Evolutionary conservation across 2,329 filamentous ascomycete genomes (phyloP), one percentile per base, ranked within the genome.

Genomic region (Colletotrichum endophyticum): DNA sequence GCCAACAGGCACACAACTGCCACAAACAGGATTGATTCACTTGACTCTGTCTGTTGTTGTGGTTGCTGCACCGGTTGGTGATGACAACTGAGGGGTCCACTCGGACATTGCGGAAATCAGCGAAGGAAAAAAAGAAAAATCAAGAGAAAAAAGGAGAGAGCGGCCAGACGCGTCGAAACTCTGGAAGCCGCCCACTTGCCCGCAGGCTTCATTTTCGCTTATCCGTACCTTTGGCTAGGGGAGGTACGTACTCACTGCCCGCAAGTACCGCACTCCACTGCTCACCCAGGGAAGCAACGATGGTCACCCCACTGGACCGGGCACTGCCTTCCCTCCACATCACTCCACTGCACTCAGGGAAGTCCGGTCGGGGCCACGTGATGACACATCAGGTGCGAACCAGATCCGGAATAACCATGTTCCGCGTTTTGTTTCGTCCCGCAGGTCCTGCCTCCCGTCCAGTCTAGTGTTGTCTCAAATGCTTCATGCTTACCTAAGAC

Each of bases 131-230:
- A 25, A 30, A n/a, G 32, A 62, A 44, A 57, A 57, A 32, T n/a
- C 9, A 32, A 32, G 44, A 53, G 44, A 34, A 36, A 62, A 62
- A 36, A 36, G n/a, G 59, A n/a, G 67, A 44, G 66, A 32, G 59
- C 61, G 67, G 53, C 69, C 73, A 75, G 62, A 56, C 49, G 36
- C 36, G 73, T 72, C 69, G 62, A 75, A 62, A 72, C 62, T 68
- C n/a, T 39, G 36, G 34, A 53, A 27, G 22, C 16, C 59, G 49
- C 62, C 68, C 53, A 67, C 34, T 25, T 32, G 56, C 59, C 25
- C 32, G 28, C 67, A 61, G 30, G 56, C 28, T 25, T 16, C 25
- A 56, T 62, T 49, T 32, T 67, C 69, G 73, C 73, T 63, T 61
- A 39, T 39, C 36, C 36, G 36, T 36, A 30, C 56, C 39, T 71